phyloP scores from a whole-genome alignment of 2,329 filamentous ascomycete genomes.

The Magnaporthiopsis rhizophila region DNA sequence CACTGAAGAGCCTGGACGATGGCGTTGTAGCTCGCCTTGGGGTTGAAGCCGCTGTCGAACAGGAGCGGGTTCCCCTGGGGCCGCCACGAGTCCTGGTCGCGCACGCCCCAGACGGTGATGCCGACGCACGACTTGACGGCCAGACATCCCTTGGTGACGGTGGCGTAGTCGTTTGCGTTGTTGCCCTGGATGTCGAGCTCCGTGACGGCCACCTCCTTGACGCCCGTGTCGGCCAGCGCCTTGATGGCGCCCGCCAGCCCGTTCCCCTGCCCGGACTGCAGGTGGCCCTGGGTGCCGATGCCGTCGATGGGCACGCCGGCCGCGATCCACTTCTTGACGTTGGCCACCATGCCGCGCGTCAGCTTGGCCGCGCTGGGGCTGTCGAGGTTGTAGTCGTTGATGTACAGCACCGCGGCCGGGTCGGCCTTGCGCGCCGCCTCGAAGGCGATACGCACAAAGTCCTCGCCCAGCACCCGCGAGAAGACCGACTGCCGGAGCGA shows the following conservation, averaged over 20 bases:
- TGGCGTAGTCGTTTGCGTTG: conserved; percentile 47
- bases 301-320: conserved; percentile 58
- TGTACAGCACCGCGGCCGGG: conserved; percentile 61
- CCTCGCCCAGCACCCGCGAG: conserved; percentile 59
- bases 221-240: conserved; percentile 40
- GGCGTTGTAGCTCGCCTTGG: conserved; percentile 44
- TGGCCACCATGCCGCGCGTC: conserved; percentile 40
- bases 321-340: conserved; percentile 57
- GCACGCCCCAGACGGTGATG: conserved; percentile 25
- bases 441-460: conserved; percentile 64
- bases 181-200: conserved; percentile 60
- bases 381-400: conserved; percentile 69
- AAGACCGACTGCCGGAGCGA: conserved; percentile 54
- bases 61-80: conserved; percentile 41
- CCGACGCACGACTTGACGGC: conserved; percentile 52
- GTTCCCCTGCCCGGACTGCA: conserved; percentile 35
- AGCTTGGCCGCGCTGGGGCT: conserved; percentile 49
- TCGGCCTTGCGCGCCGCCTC: conserved; percentile 59
- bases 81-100: conserved; percentile 40
- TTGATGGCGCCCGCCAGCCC: conserved; percentile 41
- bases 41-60: conserved; percentile 42
- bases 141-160: conserved; percentile 50
- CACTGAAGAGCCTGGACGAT: conserved; percentile 27
- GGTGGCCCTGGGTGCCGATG: conserved; percentile 52
- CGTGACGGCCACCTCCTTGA: conserved; percentile 53